A percentile compares a stretch with the other conserved stretches of the same genome.
phyloP scores from a whole-genome alignment of 169 alveolate genomes.

The Plasmodium inui region DNA sequence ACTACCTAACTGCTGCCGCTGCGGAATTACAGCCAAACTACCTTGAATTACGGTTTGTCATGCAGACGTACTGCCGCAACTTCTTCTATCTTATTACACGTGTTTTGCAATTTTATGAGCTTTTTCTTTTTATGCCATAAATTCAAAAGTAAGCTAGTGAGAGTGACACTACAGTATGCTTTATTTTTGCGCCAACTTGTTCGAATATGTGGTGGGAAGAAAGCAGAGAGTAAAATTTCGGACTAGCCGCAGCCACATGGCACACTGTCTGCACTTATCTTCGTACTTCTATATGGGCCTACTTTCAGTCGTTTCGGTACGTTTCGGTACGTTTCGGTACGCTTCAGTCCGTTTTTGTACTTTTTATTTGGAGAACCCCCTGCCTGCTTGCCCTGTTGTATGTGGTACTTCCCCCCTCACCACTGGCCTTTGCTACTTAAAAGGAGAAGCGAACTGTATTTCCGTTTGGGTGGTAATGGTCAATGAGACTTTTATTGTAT shows the following conservation, averaged over 20 bases:
- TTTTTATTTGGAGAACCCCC: neutral
- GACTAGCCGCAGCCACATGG: neutral
- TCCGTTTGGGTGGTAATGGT: neutral
- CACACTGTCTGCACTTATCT: slow-evolving; percentile 1
- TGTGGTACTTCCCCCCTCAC: neutral
- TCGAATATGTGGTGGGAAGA: neutral
- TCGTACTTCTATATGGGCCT: neutral
- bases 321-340: too few species aligned
- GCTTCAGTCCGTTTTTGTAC: neutral
- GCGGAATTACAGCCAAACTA: neutral
- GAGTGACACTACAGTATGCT: neutral
- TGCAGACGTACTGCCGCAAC: neutral
- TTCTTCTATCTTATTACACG: neutral
- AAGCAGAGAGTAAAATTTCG: neutral
- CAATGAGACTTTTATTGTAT: neutral
- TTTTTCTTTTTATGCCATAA: neutral
- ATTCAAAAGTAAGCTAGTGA: neutral
- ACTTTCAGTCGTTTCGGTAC: neutral
- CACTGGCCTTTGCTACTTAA: neutral
- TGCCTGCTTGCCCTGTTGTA: neutral
- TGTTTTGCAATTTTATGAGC: neutral
- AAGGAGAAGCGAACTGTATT: neutral
- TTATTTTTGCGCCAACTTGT: neutral
- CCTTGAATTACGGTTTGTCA: neutral
- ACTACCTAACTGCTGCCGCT: neutral